Percentiles rank a stretch among this genome's conserved stretches.
These are phyloP conservation scores for Marasmius sp. DNA, from an alignment of 1,284 basidiomycete genomes.

Conservation along the genomic window DNA sequence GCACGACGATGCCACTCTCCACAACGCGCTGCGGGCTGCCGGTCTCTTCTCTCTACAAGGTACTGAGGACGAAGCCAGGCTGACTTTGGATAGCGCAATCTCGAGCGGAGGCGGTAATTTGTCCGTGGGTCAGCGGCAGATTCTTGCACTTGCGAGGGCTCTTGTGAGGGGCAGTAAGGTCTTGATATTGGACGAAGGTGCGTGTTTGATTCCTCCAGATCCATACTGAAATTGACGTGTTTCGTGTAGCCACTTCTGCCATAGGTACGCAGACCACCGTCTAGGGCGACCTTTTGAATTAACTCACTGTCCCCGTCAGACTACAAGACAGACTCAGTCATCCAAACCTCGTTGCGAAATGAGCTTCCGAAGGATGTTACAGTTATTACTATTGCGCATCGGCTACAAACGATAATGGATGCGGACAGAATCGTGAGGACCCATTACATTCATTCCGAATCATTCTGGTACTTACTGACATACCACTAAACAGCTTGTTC, in stretches of 20 bases:
- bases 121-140: conserved; percentile 44
- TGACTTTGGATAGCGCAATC: conserved; percentile 54
- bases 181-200: conserved; percentile 62
- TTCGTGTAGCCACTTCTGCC: conserved; percentile 46
- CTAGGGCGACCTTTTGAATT: background rate
- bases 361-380: conserved; percentile 57
- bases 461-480: conserved; percentile 25
- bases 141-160: conserved; percentile 15
- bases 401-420: conserved; percentile 72
- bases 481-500: conserved; percentile 7
- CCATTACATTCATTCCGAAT: conserved; percentile 41
- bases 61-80: conserved; percentile 47
- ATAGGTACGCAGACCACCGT: conserved; percentile 36
- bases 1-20: conserved; percentile 65
- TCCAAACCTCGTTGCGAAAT: conserved; percentile 56
- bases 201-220: conserved; percentile 2
- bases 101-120: conserved; percentile 47
- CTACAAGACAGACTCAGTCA: conserved; percentile 58
- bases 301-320: conserved; percentile 34
- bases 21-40: conserved; percentile 53
- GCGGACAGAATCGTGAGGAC: conserved; percentile 42
- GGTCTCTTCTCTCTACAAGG: conserved; percentile 54
- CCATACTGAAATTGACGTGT: background rate
- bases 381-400: conserved; percentile 67
- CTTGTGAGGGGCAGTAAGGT: conserved; percentile 54